Conservation (phyloP, 2,329 filamentous ascomycete genomes). For the Colletotrichum sp. region DNA sequence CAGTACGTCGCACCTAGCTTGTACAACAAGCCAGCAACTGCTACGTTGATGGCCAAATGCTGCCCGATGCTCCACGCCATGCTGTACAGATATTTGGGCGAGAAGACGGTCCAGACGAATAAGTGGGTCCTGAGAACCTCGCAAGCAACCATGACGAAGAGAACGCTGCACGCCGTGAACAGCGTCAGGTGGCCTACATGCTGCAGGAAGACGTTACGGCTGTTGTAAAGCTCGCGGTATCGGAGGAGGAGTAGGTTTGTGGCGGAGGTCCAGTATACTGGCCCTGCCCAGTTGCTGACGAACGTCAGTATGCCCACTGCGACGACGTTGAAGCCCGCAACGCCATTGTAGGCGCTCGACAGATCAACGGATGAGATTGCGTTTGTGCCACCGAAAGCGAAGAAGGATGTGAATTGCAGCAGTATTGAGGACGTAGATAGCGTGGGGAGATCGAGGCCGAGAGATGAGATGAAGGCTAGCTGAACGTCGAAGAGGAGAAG, state of each 20-base stretch:
- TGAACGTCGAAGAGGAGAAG: slow-evolving; percentile 76
- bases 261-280: slow-evolving; percentile 83
- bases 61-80: slow-evolving; percentile 87
- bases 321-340: slow-evolving; percentile 79
- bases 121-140: slow-evolving; percentile 83
- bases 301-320: slow-evolving; percentile 86
- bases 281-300: slow-evolving; percentile 87
- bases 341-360: slow-evolving; percentile 92
- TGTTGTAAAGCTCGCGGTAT: slow-evolving; percentile 21
- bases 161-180: slow-evolving; percentile 69
- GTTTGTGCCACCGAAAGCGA: slow-evolving; percentile 89
- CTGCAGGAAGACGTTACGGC: slow-evolving; percentile 37
- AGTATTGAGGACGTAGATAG: slow-evolving; percentile 75
- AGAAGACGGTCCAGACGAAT: slow-evolving; percentile 99
- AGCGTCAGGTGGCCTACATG: slow-evolving; percentile 72
- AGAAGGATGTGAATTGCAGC: slow-evolving; percentile 84
- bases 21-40: slow-evolving; percentile 63
- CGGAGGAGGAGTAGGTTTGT: slow-evolving; percentile 63
- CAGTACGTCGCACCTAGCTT: slow-evolving; percentile 43
- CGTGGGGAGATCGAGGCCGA: slow-evolving; percentile 58
- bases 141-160: slow-evolving; percentile 88
- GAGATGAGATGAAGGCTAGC: slow-evolving; percentile 51
- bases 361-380: slow-evolving; percentile 95
- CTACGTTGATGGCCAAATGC: slow-evolving; percentile 76
- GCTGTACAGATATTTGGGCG: slow-evolving; percentile 92